A percentile compares a stretch with the other conserved stretches of the same genome.
phyloP scores from a whole-genome alignment of 2,329 filamentous ascomycete species.

The Arachnomyces sp. region DNA sequence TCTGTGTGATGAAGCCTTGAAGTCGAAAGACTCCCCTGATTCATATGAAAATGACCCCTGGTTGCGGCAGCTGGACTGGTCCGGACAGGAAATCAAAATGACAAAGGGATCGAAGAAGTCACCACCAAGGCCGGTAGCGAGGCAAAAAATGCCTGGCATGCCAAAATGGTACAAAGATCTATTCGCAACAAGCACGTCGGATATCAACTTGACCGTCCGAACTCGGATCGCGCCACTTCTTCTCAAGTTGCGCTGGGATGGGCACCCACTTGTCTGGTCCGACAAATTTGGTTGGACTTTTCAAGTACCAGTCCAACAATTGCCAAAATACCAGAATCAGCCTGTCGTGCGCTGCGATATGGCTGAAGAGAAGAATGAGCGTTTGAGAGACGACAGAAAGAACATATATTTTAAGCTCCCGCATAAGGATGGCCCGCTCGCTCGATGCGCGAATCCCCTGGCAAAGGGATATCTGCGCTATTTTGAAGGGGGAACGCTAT shows the following conservation, averaged over 20 bases:
- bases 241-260: constrained; percentile 79
- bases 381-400: constrained; percentile 56
- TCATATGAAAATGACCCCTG: constrained; percentile 76
- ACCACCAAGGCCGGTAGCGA: constrained; percentile 63
- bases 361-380: constrained; percentile 58
- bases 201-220: constrained; percentile 71
- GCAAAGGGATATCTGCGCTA: constrained; percentile 85
- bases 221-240: constrained; percentile 81
- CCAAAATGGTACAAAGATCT: constrained; percentile 94
- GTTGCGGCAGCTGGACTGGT: constrained; percentile 92
- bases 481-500: constrained; percentile 81
- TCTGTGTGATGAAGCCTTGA: constrained; percentile 68
- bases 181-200: constrained; percentile 57
- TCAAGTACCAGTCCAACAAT: constrained; percentile 57
- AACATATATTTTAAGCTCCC: constrained; percentile 84
- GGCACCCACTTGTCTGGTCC: constrained; percentile 84
- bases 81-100: constrained; percentile 84
- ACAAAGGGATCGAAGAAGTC: constrained; percentile 82
- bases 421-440: constrained; percentile 84
- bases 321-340: constrained; percentile 57
- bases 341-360: constrained; percentile 70
- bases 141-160: constrained; percentile 91
- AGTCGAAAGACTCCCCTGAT: constrained; percentile 59
- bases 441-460: constrained; percentile 77
- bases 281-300: constrained; percentile 92